phyloP scores from a whole-genome alignment of 1,139 yeast species.

The Yamadazyma membranifaciens region DNA sequence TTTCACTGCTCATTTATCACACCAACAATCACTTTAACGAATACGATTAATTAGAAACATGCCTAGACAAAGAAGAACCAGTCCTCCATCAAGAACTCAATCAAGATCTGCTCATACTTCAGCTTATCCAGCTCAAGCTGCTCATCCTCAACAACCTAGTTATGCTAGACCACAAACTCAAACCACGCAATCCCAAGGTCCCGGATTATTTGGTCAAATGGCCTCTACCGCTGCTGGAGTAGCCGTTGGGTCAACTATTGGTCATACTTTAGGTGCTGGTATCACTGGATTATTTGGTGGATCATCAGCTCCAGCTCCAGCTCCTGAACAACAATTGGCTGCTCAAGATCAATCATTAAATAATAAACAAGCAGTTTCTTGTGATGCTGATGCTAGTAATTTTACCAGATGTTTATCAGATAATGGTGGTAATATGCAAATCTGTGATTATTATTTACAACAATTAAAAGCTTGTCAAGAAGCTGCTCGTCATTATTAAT shows the following conservation, averaged over 20 bases:
- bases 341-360: constrained; percentile 28
- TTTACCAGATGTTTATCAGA: constrained; percentile 95
- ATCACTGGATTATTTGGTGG: constrained; percentile 87
- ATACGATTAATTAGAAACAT: no score
- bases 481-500: constrained; percentile 77
- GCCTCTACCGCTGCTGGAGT: constrained; percentile 99
- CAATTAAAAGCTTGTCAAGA: constrained; percentile 97
- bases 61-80: constrained; percentile 67
- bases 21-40: constrained; percentile 1
- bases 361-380: constrained; percentile 56
- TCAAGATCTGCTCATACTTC: constrained; percentile 75
- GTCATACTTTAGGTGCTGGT: constrained; percentile 96
- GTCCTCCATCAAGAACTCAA: constrained; percentile 58
- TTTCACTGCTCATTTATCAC: constrained; percentile 4
- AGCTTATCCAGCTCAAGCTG: constrained; percentile 48
- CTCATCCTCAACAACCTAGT: not conserved
- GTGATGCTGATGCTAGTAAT: constrained; percentile 92
- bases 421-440: constrained; percentile 92
- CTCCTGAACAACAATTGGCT: constrained; percentile 30
- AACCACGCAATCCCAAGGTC: constrained; percentile 49
- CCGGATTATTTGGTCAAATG: constrained; percentile 96
- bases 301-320: constrained; percentile 51
- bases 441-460: constrained; percentile 94
- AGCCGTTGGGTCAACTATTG: constrained; percentile 96
- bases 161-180: constrained; percentile 13